These are phyloP conservation scores for Populus euphratica DNA, from an alignment of 345 rosid species.

Conservation along the genomic window DNA sequence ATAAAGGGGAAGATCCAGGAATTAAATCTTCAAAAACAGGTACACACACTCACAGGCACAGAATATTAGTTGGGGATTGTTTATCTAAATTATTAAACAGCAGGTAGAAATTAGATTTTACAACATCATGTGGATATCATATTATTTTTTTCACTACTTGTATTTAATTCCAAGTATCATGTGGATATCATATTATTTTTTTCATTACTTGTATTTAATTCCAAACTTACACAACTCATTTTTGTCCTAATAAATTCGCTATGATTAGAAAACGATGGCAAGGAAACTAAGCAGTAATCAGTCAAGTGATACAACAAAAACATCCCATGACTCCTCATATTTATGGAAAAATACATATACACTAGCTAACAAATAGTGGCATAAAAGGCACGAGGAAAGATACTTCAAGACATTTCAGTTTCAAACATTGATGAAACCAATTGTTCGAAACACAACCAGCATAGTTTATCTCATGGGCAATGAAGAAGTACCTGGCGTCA, in stretches of 20 bases:
- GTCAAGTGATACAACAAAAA: no score
- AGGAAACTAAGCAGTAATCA: no score
- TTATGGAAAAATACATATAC: no score
- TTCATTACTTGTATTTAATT: not conserved
- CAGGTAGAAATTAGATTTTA: not conserved
- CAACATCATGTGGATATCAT: no score
- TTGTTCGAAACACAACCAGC: not conserved
- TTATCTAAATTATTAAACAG: not conserved
- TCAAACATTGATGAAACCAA: not conserved
- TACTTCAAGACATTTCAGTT: not conserved
- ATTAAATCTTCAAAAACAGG: no score
- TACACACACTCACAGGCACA: not conserved
- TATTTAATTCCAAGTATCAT: not conserved
- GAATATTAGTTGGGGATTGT: not conserved
- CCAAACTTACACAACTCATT: not conserved
- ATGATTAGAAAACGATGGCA: no score
- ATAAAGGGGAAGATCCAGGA: no score
- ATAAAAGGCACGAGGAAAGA: not conserved
- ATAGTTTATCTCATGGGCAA: not conserved
- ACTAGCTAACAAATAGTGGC: not conserved
- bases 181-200: not conserved
- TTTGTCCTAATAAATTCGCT: not conserved
- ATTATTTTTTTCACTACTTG: not conserved
- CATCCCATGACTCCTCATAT: no score
- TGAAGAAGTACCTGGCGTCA: constrained; percentile 43